A percentile compares a stretch with the other conserved stretches of the same genome.
Conservation (phyloP, 1,284 basidiomycete genomes). For the Phlebopus sp. region DNA sequence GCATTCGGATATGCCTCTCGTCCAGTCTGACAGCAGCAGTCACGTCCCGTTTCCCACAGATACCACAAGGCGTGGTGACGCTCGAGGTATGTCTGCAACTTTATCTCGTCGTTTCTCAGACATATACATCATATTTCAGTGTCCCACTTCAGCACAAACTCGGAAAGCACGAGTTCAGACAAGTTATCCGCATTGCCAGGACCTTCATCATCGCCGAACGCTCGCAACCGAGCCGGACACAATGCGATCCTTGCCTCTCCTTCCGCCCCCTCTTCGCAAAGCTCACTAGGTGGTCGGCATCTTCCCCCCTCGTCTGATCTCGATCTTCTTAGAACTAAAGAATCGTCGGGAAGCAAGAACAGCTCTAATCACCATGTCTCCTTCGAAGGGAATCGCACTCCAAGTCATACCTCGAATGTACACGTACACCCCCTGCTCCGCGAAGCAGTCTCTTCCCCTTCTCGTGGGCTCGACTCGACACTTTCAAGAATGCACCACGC, state of each 20-base stretch:
- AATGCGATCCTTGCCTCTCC: conserved; percentile 24
- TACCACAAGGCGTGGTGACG: neutral
- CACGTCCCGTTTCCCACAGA: neutral
- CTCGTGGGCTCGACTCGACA: conserved; percentile 15
- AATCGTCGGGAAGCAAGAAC: conserved; percentile 28
- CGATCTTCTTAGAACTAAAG: conserved; percentile 26
- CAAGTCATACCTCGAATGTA: conserved; percentile 28
- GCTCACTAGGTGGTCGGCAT: conserved; percentile 18
- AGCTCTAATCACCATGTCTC: conserved; percentile 38
- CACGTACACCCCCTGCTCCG: conserved; percentile 23
- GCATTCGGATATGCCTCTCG: neutral
- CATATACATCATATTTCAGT: conserved; percentile 9
- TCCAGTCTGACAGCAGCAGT: conserved; percentile 4
- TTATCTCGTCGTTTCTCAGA: neutral
- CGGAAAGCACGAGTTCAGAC: conserved; percentile 37
- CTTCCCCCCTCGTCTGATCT: conserved; percentile 16
- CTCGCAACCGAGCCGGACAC: conserved; percentile 22
- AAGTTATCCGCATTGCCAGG: conserved; percentile 39
- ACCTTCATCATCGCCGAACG: conserved; percentile 29
- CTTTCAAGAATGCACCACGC: conserved; percentile 11
- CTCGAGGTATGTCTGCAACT: conserved; percentile 12
- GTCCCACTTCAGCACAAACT: conserved; percentile 5
- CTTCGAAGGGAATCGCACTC: conserved; percentile 39
- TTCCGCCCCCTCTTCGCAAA: conserved; percentile 28
- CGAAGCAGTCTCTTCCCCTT: conserved; percentile 9